Evolutionary conservation across 164 flowering plant species (phyloP).

Genomic region (Cinnamomum micranthum): DNA sequence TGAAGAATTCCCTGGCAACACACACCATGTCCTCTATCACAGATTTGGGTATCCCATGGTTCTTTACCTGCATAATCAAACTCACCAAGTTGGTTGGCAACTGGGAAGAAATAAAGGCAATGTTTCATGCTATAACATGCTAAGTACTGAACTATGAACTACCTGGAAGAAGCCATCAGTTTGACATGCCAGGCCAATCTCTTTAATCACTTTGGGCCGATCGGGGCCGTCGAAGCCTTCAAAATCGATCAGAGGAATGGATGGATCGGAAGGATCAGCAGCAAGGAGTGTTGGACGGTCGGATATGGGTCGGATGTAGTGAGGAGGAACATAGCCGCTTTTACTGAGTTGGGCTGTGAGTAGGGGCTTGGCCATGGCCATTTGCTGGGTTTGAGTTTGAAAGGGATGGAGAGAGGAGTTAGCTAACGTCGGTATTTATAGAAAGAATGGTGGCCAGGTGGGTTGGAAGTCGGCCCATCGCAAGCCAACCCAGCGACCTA

Average conservation of each 20-base stretch:
- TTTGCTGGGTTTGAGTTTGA: too few relatives aligned
- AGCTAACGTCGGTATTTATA: too few relatives aligned
- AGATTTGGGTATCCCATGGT: conserved; percentile 52
- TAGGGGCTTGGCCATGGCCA: conserved; percentile 1
- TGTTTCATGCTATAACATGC: background rate
- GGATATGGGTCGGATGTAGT: conserved; percentile 41
- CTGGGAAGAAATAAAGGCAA: background rate
- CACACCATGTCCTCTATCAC: conserved; percentile 33
- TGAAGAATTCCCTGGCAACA: conserved; percentile 45
- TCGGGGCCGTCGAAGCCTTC: conserved; percentile 27
- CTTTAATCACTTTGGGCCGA: conserved; percentile 21
- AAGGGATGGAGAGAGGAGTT: too few relatives aligned
- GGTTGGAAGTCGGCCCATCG: too few relatives aligned
- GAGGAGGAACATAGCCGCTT: conserved; percentile 23
- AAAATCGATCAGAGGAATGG: conserved; percentile 51
- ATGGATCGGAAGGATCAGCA: conserved; percentile 12
- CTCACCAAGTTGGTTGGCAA: background rate
- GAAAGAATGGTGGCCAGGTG: too few relatives aligned
- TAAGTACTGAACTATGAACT: too few relatives aligned
- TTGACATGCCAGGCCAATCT: conserved; percentile 42
- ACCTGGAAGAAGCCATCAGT: conserved; percentile 53
- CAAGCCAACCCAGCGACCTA: too few relatives aligned
- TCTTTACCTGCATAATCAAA: conserved; percentile 33
- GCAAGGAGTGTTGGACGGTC: conserved; percentile 43
- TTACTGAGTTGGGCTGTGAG: conserved; percentile 27